A percentile compares a stretch with the other conserved stretches of the same genome.
These are phyloP conservation scores for Gymnopus androsaceus DNA, from an alignment of 1,284 basidiomycete species.

Conservation along the genomic window DNA sequence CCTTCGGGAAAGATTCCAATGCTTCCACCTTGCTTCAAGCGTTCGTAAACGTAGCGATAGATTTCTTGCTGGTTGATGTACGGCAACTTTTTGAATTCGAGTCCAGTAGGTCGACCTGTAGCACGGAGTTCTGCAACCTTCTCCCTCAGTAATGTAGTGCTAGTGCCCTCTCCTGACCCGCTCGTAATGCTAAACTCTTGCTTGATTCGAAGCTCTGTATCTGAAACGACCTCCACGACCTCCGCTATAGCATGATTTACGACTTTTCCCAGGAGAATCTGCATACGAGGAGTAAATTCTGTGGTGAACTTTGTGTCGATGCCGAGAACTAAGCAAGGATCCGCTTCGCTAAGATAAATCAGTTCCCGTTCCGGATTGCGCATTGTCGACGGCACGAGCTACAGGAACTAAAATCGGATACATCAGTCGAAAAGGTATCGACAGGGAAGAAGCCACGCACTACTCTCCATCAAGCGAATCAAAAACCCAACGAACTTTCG, in stretches of 20 bases:
- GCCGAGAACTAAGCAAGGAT: slow-evolving; percentile 81
- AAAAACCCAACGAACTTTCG: slow-evolving; percentile 83
- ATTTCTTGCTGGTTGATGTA: slow-evolving; percentile 93
- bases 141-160: slow-evolving; percentile 71
- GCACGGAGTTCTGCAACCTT: slow-evolving; percentile 58
- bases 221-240: slow-evolving; percentile 87
- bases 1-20: slow-evolving; percentile 98
- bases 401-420: slow-evolving; percentile 80
- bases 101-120: slow-evolving; percentile 55
- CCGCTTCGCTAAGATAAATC: slow-evolving; percentile 70
- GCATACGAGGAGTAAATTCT: slow-evolving; percentile 81
- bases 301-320: slow-evolving; percentile 78
- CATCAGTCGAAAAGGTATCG: slow-evolving; percentile 8
- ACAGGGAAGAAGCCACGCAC: slow-evolving; percentile 52
- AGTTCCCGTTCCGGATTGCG: slow-evolving; percentile 76
- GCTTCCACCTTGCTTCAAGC: slow-evolving; percentile 83
- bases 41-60: slow-evolving; percentile 92
- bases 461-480: slow-evolving; percentile 85
- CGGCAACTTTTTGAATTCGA: slow-evolving; percentile 79
- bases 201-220: slow-evolving; percentile 84
- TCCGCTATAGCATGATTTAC: slow-evolving; percentile 81
- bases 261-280: slow-evolving; percentile 87
- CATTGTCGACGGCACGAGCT: slow-evolving; percentile 87
- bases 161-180: slow-evolving; percentile 73
- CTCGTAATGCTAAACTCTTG: slow-evolving; percentile 86